phyloP scores from a whole-genome alignment of 495 filamentous ascomycete genomes.

The Pyronema domesticum region DNA sequence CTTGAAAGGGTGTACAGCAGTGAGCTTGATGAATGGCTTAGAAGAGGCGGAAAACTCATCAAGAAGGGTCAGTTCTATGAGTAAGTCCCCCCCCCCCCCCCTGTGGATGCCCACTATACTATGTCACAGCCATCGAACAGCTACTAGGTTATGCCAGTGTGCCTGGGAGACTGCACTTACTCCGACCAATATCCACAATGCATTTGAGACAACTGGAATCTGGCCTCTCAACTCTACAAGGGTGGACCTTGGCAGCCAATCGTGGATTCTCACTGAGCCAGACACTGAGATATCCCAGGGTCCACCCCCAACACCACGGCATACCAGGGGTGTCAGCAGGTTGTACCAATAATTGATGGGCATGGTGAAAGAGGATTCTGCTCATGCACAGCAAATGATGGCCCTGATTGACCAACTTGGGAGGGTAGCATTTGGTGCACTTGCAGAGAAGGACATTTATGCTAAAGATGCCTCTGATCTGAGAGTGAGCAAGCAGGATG shows the following conservation, averaged over 20 bases:
- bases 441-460: neutral
- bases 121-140: too few species aligned
- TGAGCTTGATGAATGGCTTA: conserved; percentile 3
- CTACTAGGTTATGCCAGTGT: too few species aligned
- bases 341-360: neutral
- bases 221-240: neutral
- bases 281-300: neutral
- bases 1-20: conserved; percentile 2
- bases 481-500: neutral
- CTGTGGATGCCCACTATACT: too few species aligned
- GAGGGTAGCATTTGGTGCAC: neutral
- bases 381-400: neutral
- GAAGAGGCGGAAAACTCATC: neutral
- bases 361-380: neutral
- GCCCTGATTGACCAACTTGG: neutral
- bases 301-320: neutral
- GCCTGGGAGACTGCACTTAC: too few species aligned
- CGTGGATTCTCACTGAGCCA: neutral
- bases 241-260: neutral
- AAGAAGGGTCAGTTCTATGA: too few species aligned
- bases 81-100: too few species aligned
- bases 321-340: neutral
- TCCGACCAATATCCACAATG: neutral
- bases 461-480: too few species aligned
- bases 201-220: neutral